Base-by-base conservation (phyloP, 495 filamentous ascomycete genomes). In the Parmelia sp. region DNA sequence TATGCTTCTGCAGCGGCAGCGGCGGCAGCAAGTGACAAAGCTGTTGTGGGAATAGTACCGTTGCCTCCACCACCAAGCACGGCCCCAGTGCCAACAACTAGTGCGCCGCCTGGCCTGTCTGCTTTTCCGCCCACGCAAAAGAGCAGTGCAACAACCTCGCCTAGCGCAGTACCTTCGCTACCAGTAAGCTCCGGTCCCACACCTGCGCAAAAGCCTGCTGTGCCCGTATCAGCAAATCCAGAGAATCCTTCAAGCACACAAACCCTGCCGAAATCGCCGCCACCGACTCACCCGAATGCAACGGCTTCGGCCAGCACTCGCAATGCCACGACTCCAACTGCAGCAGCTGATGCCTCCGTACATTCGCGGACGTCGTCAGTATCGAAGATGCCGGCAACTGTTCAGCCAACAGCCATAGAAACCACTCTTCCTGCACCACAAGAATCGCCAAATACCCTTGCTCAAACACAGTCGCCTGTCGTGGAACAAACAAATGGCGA, bases 1-100 rank as follows among this genome's bases (percentile, higher is more conserved):
- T 97, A 97, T 73, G 94, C 95, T 37, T 96, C 94, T 25, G 94
- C 94, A 0, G 94, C 94, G 0, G 95, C 94, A 0, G 95, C 94
- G 0, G 94, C 94, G 1, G 95, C 95, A 14, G 91, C 94, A 57
- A 94, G 87, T 74, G 92, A 96, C 73, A 95, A 92, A 72, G 87
- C 79, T 69, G 83, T 83, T 21, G 88, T 96, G 14, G 92, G 92
- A n/a, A 96, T 97, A 68, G 85, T 91, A 35, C 92, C 92, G 23
- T 79, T 97, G 63, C 92, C 92, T 31, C 92, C 92, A 55, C 92
- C 92, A 71, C 91, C 90, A 59, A 45, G 65, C 62, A 57, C 65
- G 47, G 59, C 63, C 14, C 23, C 39, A 36, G 49, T 42, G 47
- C 44, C 64, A 39, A 64, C 33, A 17, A 31, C 57, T 23, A 66